Evolutionary conservation across 2,329 filamentous ascomycete species (phyloP), one percentile per base, ranked within the genome.

Genomic region (Fusarium sp.): DNA sequence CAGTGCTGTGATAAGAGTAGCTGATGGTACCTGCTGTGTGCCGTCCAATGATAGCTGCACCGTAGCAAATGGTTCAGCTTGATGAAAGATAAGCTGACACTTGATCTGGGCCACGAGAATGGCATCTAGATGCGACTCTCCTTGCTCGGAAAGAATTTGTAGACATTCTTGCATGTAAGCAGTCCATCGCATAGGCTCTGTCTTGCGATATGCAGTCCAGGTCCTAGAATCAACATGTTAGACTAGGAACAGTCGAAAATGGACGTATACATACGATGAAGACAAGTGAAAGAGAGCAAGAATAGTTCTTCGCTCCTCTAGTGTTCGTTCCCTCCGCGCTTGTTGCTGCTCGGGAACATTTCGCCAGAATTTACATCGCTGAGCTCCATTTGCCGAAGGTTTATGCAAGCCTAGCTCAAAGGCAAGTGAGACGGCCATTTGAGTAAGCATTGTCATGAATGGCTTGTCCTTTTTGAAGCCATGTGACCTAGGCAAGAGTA

Each of bases 141-240:
- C 16, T 25, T 59, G 38, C 1, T 76, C 71, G 3, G 55, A 14
- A 1, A 89, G 76, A 4, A 81, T 68, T 4, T 77, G 69, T 2
- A 88, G 77, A 44, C 82, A 85, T 38, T 87, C 85, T n/a, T 87
- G 85, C 77, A 89, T 81, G 46, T 86, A 82, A 2, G 82, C 69
- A 1, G 82, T 87, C 86, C 86, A 89, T 4, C 78, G 79, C 61
- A 89, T 75, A 5, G 80, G 70, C 33, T 61, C 50, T 8, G 57
- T 68, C 20, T 70, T 70, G 18, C 50, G 86, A 82, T 51, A 81
- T 23, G 70, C 67, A 33, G 68, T 59, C 77, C 74, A 78, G 2
- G 70, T 72, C 9, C 71, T 77, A 23, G 42, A 10, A 44, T 46
- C 10, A 54, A 42, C 42, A 65, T n/a, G 7, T 36, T 8, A 29